Base-by-base conservation (phyloP, 1,284 basidiomycete genomes). In the Anthracocystis walkeri region DNA sequence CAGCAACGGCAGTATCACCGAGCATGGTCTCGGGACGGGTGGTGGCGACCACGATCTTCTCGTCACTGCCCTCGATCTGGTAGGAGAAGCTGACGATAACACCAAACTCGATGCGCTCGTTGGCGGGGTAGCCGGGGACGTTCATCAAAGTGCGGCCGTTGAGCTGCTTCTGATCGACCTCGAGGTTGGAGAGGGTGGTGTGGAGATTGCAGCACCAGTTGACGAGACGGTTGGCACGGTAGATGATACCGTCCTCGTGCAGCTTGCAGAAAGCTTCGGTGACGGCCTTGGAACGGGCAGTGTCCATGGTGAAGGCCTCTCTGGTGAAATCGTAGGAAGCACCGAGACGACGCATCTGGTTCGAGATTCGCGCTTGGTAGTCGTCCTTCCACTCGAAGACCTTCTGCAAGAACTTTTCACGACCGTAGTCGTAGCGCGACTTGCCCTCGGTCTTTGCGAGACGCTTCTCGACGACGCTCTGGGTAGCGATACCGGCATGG, bases 21-120 rank as follows among this genome's bases (percentile, higher is more conserved):
- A 99, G 89, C 93, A 99, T 97, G 1, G 97, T 99, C 87, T 99
- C 97, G 0, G 95, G 95, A 89, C 97, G 93, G 12, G 97, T 99
- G 2, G 97, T 99, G 0, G 95, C 96, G 55, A 99, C 92, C 61
- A 97, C 89, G 75, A 99, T 93, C 84, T 89, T 92, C 85, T 98
- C 96, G 67, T 97, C 95, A 57, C 51, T 93, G 57, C 89, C 90
- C 81, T 96, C 93, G 65, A 98, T 91, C 20, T 90, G 91, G 87
- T 99, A 99, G 1, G 93, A 93, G 86, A 99, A 99, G 40, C 92
- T 94, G 4, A 94, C 94, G 81, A 99, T 92, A 53, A 94, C 94
- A 85, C 97, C 97, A 82, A 99, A 99, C 86, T 98, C 96, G 85
- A 99, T 95, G 82, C 91, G 92, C 85, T 99, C 96, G 84, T 96